Conservation (phyloP, 1,284 basidiomycete genomes). For the Cryptococcus maquisensis region DNA sequence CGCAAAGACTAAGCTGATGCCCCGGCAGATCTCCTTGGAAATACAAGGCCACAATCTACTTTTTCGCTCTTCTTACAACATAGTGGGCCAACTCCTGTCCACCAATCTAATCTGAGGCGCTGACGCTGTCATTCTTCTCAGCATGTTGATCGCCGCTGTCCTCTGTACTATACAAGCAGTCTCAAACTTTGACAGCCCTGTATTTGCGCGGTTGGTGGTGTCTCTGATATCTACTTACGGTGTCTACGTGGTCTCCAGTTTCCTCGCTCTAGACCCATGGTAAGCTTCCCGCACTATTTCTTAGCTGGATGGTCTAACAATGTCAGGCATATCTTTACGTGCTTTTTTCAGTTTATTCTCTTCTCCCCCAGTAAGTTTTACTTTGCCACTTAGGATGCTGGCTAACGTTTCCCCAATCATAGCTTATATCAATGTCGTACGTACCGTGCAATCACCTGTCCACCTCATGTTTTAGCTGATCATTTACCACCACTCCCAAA, state of each 20-base stretch:
- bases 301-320: neutral
- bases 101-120: neutral
- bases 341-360: slow-evolving; percentile 82
- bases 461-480: neutral
- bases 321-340: slow-evolving; percentile 68
- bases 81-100: slow-evolving; percentile 52
- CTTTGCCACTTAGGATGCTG: neutral
- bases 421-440: slow-evolving; percentile 45
- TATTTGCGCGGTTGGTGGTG: slow-evolving; percentile 71
- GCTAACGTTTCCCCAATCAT: slow-evolving; percentile 23
- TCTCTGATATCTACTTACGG: slow-evolving; percentile 83
- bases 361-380: slow-evolving; percentile 52
- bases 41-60: slow-evolving; percentile 72
- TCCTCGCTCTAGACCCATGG: slow-evolving; percentile 89
- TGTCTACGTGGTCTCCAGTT: slow-evolving; percentile 69
- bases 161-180: slow-evolving; percentile 69
- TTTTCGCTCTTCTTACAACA: slow-evolving; percentile 72
- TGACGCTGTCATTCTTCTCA: neutral
- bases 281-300: slow-evolving; percentile 5
- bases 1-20: neutral
- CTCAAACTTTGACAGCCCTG: slow-evolving; percentile 57
- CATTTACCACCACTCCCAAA: neutral
- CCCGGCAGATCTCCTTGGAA: slow-evolving; percentile 67
- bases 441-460: slow-evolving; percentile 1
- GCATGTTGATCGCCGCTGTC: slow-evolving; percentile 60